Evolutionary conservation across 202 grass and related monocot genomes (phyloP).

Genomic region (Schoenoplectus tabernaemontani): DNA sequence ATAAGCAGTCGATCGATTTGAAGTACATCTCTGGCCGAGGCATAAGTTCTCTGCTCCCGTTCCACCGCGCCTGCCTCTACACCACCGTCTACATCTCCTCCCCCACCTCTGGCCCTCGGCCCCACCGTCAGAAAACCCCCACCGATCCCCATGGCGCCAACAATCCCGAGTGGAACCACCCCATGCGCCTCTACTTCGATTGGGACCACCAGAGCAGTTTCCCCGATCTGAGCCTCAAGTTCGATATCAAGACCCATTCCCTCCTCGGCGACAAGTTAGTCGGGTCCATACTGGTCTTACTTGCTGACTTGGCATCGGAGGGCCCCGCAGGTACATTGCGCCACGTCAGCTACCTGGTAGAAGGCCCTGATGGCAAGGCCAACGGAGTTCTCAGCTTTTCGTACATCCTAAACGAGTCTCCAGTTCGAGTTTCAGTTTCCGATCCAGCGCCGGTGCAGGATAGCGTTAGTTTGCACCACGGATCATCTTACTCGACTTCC

Average conservation of each 20-base stretch:
- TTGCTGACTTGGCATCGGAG: conserved; percentile 34
- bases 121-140: conserved; percentile 42
- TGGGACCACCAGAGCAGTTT: neutral
- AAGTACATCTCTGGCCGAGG: conserved; percentile 47
- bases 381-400: conserved; percentile 64
- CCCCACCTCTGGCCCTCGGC: conserved; percentile 9
- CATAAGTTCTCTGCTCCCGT: conserved; percentile 34
- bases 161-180: conserved; percentile 59
- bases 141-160: conserved; percentile 29
- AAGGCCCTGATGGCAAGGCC: conserved; percentile 24
- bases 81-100: conserved; percentile 31
- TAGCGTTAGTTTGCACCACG: neutral
- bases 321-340: conserved; percentile 9
- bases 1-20: conserved; percentile 41
- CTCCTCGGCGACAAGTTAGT: conserved; percentile 42
- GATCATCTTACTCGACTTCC: neutral
- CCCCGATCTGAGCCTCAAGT: conserved; percentile 20
- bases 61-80: conserved; percentile 55
- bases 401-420: conserved; percentile 32
- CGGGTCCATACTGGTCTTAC: conserved; percentile 34
- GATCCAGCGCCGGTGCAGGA: neutral
- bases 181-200: conserved; percentile 37
- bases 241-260: conserved; percentile 52
- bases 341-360: conserved; percentile 52
- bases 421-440: neutral